Conservation (phyloP, 1,284 basidiomycete genomes). For the Naganishia liquefaciens region DNA sequence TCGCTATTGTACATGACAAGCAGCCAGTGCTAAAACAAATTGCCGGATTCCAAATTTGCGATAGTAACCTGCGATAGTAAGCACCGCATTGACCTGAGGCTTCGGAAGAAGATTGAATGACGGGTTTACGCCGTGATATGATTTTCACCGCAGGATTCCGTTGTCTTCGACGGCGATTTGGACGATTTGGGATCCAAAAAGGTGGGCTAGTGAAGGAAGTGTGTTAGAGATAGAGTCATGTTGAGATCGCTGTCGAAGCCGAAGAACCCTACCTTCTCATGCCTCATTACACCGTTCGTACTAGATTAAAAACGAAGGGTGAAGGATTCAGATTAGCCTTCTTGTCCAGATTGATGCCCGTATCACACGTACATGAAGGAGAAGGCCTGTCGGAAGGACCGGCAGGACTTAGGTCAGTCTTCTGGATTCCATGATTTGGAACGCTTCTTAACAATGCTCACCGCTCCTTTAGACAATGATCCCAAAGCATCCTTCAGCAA, state of each 20-base stretch:
- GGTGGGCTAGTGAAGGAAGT: no score
- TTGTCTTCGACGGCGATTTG: no score
- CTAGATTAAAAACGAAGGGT: slow-evolving; percentile 1
- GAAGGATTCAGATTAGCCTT: background rate
- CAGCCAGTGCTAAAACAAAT: no score
- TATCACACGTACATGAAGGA: background rate
- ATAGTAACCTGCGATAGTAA: no score
- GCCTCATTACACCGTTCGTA: slow-evolving; percentile 1
- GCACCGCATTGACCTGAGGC: no score
- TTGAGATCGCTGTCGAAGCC: no score
- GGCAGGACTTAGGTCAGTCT: background rate
- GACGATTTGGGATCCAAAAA: no score
- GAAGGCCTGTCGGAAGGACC: background rate
- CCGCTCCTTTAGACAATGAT: slow-evolving; percentile 8
- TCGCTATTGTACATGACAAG: no score
- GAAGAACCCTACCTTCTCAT: slow-evolving; percentile 7
- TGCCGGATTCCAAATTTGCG: no score
- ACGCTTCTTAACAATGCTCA: background rate
- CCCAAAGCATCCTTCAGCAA: background rate
- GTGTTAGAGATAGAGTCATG: background rate
- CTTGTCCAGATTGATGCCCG: background rate
- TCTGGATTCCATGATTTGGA: background rate
- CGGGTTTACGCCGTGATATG: no score
- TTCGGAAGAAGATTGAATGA: no score
- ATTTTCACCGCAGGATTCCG: no score